Base-by-base conservation (phyloP, 305 asterid species). In the Ilex paraguariensis region DNA sequence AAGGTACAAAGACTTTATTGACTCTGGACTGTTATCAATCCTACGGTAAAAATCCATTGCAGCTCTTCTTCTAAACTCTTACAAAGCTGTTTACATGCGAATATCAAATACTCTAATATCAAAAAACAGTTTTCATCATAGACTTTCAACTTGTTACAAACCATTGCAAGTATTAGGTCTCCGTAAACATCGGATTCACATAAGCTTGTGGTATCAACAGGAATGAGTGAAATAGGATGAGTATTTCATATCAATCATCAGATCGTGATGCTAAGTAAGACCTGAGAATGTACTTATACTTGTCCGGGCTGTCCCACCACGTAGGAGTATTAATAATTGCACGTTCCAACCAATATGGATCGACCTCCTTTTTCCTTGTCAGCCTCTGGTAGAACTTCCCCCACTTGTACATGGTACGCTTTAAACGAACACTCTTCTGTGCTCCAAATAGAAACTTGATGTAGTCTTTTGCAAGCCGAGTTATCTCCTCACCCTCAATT, bases 401-500 rank as follows among this genome's bases (percentile, higher is more conserved):
- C 77, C 83, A 86, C n/a, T 63, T 54, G 51, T 71, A 68, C 3
- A 79, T 63, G 21, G 80, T 68, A 13, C 87, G 86, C 57, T 30
- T 45, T 14, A 88, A 78, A 64, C 96, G 95, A 13, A 80, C n/a
- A 59, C 96, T 88, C 83, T 63, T 71, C 65, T 70, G 67, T 49
- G 88, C 62, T 36, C 66, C 77, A 61, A 88, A 78, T 53, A 91
- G 31, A 56, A 69, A 80, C 80, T 62, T 81, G 61, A 88, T 57
- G 2, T 72, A 62, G 75, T 91, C 95, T 69, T 62, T 84, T 15
- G 66, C 63, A 15, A 84, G 58, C 33, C 72, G 82, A 7, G 44
- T 77, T 13, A 86, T 73, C 74, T 86, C 85, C 79, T 83, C 88
- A 5, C 88, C 89, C 30, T 78, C 81, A 36, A 90, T 67, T 62